A percentile compares a stretch with the other conserved stretches of the same genome.
Evolutionary conservation across 2,329 filamentous ascomycete species (phyloP).

Genomic region (Xylaria sp.): DNA sequence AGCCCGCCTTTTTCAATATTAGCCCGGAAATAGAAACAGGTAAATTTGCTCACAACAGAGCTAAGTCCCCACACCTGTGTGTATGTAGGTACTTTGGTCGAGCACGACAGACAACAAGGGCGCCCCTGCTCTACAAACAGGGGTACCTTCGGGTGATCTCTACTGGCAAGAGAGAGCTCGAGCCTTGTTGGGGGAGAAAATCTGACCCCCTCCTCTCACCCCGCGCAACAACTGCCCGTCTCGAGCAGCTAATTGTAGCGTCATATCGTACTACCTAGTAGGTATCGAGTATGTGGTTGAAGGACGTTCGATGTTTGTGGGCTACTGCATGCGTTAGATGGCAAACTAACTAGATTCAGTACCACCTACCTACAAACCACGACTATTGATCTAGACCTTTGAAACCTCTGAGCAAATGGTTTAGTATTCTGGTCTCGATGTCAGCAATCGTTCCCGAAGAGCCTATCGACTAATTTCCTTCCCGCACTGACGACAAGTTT

Average conservation of each 20-base stretch:
- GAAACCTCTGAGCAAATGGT: not conserved
- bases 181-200: constrained; percentile 19
- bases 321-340: not conserved
- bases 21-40: constrained; percentile 41
- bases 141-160: constrained; percentile 36
- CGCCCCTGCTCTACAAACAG: not conserved
- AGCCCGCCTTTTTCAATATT: constrained; percentile 42
- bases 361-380: not conserved
- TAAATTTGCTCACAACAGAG: constrained; percentile 31
- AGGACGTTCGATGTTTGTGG: not conserved
- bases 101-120: constrained; percentile 20
- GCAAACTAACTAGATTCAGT: not conserved
- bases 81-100: constrained; percentile 7
- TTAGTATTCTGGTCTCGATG: not conserved
- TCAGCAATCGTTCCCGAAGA: not conserved
- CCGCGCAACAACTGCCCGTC: constrained; percentile 13
- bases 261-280: not conserved
- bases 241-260: not conserved
- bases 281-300: not conserved
- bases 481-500: not conserved
- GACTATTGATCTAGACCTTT: not conserved
- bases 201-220: constrained; percentile 28
- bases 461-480: not conserved
- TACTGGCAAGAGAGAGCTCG: constrained; percentile 6
- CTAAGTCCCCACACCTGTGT: constrained; percentile 11